A percentile compares a stretch with the other conserved stretches of the same genome.
These are phyloP conservation scores for Naganishia kalamii DNA, from an alignment of 768 basidiomycete species.

Conservation along the genomic window DNA sequence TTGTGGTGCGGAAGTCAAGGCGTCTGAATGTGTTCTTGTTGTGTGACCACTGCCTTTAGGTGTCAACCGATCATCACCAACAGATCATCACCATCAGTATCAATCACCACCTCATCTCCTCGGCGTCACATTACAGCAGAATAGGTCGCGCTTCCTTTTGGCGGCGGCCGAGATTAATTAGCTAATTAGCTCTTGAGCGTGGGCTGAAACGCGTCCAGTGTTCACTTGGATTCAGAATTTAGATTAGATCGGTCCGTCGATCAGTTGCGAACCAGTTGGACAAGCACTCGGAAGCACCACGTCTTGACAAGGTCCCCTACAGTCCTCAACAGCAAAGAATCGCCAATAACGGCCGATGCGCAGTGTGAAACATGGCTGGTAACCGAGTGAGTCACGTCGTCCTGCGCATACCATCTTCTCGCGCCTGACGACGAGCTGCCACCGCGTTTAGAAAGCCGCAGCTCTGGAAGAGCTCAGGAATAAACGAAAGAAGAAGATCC, in stretches of 20 bases:
- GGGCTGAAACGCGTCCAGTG: not conserved
- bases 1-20: not conserved
- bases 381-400: not conserved
- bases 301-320: too few relatives aligned
- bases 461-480: not conserved
- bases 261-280: too few relatives aligned
- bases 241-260: not conserved
- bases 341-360: too few relatives aligned
- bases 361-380: not conserved
- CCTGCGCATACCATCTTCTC: not conserved
- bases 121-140: slow-evolving; percentile 4
- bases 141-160: not conserved
- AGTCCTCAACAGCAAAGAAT: too few relatives aligned
- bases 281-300: too few relatives aligned
- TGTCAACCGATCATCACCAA: not conserved
- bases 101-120: too few relatives aligned
- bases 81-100: not conserved
- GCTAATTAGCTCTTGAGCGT: not conserved
- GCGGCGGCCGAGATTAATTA: not conserved
- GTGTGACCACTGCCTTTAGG: not conserved
- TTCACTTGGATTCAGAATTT: not conserved
- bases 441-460: not conserved
- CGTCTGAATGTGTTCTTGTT: not conserved
- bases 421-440: not conserved
- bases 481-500: not conserved